These are phyloP conservation scores for Flaveria bidentis DNA, from an alignment of 129 eudicot genomes.

Conservation along the genomic window DNA sequence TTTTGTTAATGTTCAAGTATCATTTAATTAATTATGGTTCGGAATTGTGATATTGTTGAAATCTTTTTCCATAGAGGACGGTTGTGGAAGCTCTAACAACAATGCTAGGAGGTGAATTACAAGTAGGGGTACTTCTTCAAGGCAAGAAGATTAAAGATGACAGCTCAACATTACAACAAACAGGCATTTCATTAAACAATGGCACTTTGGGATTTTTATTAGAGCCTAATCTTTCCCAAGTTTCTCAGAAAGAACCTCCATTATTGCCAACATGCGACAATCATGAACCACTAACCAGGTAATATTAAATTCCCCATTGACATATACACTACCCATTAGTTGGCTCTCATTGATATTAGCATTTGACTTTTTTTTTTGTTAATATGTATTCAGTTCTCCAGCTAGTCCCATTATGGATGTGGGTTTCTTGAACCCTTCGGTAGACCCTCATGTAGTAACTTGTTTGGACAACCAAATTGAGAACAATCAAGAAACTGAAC, in stretches of 20 bases:
- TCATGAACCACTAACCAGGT: slow-evolving; percentile 55
- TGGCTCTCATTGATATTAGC: slow-evolving; percentile 10
- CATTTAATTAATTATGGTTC: background rate
- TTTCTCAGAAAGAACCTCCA: slow-evolving; percentile 49
- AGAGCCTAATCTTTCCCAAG: slow-evolving; percentile 65
- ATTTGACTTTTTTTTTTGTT: background rate
- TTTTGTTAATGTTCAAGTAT: background rate
- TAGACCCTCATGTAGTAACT: slow-evolving; percentile 34
- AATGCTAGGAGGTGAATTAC: slow-evolving; percentile 75
- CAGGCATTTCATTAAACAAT: slow-evolving; percentile 61
- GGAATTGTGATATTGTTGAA: slow-evolving; percentile 14
- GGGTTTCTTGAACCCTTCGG: slow-evolving; percentile 31
- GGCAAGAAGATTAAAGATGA: slow-evolving; percentile 90
- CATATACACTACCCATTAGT: slow-evolving; percentile 15
- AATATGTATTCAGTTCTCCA: slow-evolving; percentile 44
- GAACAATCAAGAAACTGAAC: slow-evolving; percentile 34
- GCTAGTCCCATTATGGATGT: slow-evolving; percentile 39
- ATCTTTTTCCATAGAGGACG: slow-evolving; percentile 49
- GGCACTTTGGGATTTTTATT: slow-evolving; percentile 67
- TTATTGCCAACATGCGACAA: slow-evolving; percentile 43
- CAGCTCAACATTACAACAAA: slow-evolving; percentile 71
- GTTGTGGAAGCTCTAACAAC: slow-evolving; percentile 83
- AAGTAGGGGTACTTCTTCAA: slow-evolving; percentile 79
- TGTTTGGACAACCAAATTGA: slow-evolving; percentile 41
- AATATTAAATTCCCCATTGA: slow-evolving; percentile 13